Evolutionary conservation across 2,329 filamentous ascomycete genomes (phyloP).

Genomic region (Colletotrichum incanum): DNA sequence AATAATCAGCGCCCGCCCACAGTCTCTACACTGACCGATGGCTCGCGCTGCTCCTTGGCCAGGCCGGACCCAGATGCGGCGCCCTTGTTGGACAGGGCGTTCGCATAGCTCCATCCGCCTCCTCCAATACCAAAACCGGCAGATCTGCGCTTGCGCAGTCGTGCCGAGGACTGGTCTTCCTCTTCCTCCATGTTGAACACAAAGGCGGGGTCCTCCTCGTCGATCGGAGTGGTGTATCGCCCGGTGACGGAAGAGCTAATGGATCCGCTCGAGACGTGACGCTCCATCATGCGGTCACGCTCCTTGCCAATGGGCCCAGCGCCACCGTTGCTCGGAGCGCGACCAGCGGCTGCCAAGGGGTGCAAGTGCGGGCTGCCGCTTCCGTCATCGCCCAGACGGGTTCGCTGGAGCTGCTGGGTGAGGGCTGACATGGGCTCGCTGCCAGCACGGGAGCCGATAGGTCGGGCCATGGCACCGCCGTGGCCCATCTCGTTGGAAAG

Average conservation of each 20-base stretch:
- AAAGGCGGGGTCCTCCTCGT: conserved; percentile 76
- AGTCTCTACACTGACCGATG: conserved; percentile 43
- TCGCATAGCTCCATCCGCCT: conserved; percentile 60
- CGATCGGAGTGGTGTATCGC: conserved; percentile 75
- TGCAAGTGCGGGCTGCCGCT: conserved; percentile 66
- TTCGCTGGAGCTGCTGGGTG: conserved; percentile 75
- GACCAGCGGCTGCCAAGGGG: conserved; percentile 61
- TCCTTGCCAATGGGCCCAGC: conserved; percentile 58
- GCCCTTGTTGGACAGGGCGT: conserved; percentile 44
- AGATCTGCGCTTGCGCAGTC: conserved; percentile 65
- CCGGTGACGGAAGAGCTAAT: conserved; percentile 69
- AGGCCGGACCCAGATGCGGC: conserved; percentile 31
- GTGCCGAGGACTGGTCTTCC: conserved; percentile 62
- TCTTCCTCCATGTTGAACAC: conserved; percentile 78
- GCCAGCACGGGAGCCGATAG: conserved; percentile 59
- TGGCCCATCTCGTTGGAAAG: conserved; percentile 68
- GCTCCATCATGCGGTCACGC: conserved; percentile 63
- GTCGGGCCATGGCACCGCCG: conserved; percentile 55
- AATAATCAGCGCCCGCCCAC: conserved; percentile 43
- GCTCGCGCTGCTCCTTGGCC: conserved; percentile 43
- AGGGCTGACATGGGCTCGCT: conserved; percentile 72
- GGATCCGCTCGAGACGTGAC: conserved; percentile 73
- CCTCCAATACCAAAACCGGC: conserved; percentile 58
- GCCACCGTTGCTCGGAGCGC: conserved; percentile 57
- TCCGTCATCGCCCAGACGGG: conserved; percentile 66